Evolutionary conservation across 176 grass and related monocot species (phyloP).

Genomic region (Phragmites australis): DNA sequence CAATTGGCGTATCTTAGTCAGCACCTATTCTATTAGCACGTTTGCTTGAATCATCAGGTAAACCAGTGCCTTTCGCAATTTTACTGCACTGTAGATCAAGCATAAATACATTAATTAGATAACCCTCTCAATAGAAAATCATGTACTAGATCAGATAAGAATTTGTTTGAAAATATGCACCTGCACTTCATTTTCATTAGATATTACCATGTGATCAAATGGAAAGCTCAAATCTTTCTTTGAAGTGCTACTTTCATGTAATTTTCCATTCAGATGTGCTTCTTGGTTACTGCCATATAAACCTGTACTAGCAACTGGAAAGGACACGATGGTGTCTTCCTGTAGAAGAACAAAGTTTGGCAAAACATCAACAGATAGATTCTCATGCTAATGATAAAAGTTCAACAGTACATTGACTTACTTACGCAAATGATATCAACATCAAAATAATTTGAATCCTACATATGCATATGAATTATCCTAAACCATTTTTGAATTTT

Average conservation of each 20-base stretch:
- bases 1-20: slow-evolving; percentile 3
- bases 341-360: slow-evolving; percentile 34
- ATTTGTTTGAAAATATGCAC: slow-evolving; percentile 9
- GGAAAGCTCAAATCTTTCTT: slow-evolving; percentile 19
- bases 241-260: slow-evolving; percentile 15
- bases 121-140: neutral
- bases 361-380: neutral
- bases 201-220: slow-evolving; percentile 27
- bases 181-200: slow-evolving; percentile 24
- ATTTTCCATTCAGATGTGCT: slow-evolving; percentile 6
- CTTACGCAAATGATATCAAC: neutral
- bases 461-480: neutral
- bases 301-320: slow-evolving; percentile 11
- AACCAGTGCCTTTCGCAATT: neutral
- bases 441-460: slow-evolving; percentile 10
- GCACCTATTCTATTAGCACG: slow-evolving; percentile 26
- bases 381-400: slow-evolving; percentile 14
- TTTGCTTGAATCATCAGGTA: slow-evolving; percentile 15
- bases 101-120: slow-evolving; percentile 11
- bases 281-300: slow-evolving; percentile 25
- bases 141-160: neutral
- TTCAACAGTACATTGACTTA: slow-evolving; percentile 1
- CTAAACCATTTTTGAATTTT: neutral
- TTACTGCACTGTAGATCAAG: slow-evolving; percentile 13
- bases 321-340: slow-evolving; percentile 9